phyloP scores from a whole-genome alignment of 495 filamentous ascomycete species.

The Penicillium cinerascens region DNA sequence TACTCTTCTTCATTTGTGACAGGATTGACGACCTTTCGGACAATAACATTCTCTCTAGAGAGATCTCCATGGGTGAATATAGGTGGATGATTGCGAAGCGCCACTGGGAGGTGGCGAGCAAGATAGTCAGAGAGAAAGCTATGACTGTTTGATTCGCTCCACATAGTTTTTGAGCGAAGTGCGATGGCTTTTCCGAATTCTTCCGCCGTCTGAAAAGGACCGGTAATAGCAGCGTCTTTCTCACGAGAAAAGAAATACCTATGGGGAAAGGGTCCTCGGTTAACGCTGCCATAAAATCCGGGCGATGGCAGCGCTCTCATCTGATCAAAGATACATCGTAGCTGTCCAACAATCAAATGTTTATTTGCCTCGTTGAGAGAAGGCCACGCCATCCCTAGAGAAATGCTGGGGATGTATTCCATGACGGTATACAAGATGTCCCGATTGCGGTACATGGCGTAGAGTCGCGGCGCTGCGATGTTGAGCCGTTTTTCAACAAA shows the following conservation, averaged over 20 bases:
- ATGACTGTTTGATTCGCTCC: constrained; percentile 14
- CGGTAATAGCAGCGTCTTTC: constrained; percentile 22
- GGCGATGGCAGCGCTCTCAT: constrained; percentile 29
- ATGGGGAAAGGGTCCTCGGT: constrained; percentile 26
- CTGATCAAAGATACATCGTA: constrained; percentile 24
- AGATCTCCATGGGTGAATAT: constrained; percentile 33
- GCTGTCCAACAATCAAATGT: constrained; percentile 16
- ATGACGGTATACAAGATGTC: constrained; percentile 18
- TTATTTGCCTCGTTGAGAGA: constrained; percentile 23
- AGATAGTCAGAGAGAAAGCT: constrained; percentile 29
- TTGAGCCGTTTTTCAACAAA: constrained; percentile 15
- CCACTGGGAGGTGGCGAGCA: constrained; percentile 27
- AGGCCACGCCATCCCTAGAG: constrained; percentile 15
- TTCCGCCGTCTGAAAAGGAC: constrained; percentile 32
- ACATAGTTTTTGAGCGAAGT: constrained; percentile 24
- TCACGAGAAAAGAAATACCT: constrained; percentile 28
- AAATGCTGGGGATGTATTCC: constrained; percentile 18
- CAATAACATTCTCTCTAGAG: constrained; percentile 31
- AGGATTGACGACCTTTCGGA: constrained; percentile 16
- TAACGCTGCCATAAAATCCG: constrained; percentile 25
- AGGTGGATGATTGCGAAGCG: constrained; percentile 25
- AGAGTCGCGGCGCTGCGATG: constrained; percentile 17
- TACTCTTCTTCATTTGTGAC: constrained; percentile 12
- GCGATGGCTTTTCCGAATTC: constrained; percentile 27
- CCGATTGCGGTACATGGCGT: constrained; percentile 15